These are phyloP conservation scores for Lentinula lateritia DNA, from an alignment of 768 basidiomycete genomes.

Conservation along the genomic window DNA sequence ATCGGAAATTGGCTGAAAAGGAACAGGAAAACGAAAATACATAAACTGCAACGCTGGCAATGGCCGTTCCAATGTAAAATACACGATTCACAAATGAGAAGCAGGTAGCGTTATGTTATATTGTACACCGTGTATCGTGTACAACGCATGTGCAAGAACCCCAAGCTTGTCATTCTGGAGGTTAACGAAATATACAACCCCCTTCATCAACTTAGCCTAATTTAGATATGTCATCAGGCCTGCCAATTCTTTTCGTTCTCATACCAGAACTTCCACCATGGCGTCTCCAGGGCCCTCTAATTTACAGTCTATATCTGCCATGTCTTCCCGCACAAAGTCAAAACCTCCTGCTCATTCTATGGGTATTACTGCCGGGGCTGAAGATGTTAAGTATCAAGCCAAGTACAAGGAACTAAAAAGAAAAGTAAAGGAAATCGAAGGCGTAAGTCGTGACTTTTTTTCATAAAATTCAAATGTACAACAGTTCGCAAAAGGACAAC, in stretches of 20 bases:
- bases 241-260: constrained; percentile 35
- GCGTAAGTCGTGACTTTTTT: constrained; percentile 39
- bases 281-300: constrained; percentile 45
- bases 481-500: constrained; percentile 57
- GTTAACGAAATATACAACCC: neutral
- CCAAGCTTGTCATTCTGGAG: neutral
- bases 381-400: constrained; percentile 81
- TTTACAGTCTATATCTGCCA: constrained; percentile 28
- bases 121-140: neutral
- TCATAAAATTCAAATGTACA: constrained; percentile 12
- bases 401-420: constrained; percentile 87
- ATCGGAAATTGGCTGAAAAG: neutral
- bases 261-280: constrained; percentile 63
- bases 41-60: neutral
- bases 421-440: constrained; percentile 84
- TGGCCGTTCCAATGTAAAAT: neutral
- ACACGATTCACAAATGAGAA: neutral
- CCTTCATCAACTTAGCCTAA: neutral
- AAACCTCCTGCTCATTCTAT: constrained; percentile 34
- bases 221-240: constrained; percentile 10
- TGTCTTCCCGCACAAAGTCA: constrained; percentile 40
- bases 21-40: neutral
- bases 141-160: neutral
- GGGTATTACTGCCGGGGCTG: constrained; percentile 73
- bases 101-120: neutral